Base-by-base conservation (phyloP, 768 basidiomycete genomes). In the Lactarius tabidus region DNA sequence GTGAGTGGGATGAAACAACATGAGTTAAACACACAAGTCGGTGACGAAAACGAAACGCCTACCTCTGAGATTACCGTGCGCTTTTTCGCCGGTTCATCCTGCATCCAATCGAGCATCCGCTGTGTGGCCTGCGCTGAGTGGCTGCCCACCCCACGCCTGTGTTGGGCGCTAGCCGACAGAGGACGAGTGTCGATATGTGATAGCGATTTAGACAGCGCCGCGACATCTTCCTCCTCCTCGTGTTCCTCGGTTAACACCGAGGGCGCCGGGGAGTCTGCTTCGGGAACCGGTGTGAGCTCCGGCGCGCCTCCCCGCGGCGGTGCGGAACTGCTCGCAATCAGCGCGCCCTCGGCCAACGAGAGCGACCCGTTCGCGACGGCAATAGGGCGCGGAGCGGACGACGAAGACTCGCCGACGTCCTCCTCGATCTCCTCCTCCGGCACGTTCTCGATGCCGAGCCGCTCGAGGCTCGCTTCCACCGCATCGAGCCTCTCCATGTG, bases 401-500 rank as follows among this genome's bases (percentile, higher is more conserved):
- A 63, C 6, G 60, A 62, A 14, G 60, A 62, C 43, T 59, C 57
- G 48, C 57, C 57, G 15, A 60, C 60, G 15, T 59, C 63, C 58
- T 69, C 66, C 67, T 81, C 83, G 29, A 80, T 81, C 33, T 76
- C 78, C 29, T 76, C 78, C 35, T 81, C 82, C 35, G 78, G 74
- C 5, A 77, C 81, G 36, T 84, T 81, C 53, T 85, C 85, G 35
- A 81, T 79, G 14, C 85, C 87, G n/a, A 92, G 81, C 55, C 89
- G 80, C 71, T 90, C 87, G 65, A 92, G 74, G 67, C 89, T 85
- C 9, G 90, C 89, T 69, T 93, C 90, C 20, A 90, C 90, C 18
- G 85, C 88, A 72, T 95, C 93, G 54, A 95, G 76, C 54, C 90
- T 85, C 72, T 95, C 93, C 69, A 95, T 80, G 69, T 93, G 91